Base-by-base conservation (phyloP, 1,139 yeast genomes). In the Debaryomyces psychrophilus region DNA sequence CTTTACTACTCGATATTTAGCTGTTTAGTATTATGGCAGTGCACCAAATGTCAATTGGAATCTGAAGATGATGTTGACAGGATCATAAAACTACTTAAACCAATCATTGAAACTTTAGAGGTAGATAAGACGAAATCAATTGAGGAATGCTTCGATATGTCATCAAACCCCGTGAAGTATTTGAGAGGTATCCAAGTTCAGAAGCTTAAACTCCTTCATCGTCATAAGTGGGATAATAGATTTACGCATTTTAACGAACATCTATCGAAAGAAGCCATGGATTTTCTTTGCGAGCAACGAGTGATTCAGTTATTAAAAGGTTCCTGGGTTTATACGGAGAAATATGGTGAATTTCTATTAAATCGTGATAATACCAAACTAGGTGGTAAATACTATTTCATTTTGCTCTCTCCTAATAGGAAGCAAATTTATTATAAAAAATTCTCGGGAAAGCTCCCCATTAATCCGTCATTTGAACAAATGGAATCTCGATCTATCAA, bases 271-370 rank as follows among this genome's bases (percentile, higher is more conserved):
- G 93, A 89, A 59, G 89, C 87, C 0, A 70, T 77, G 53, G 87
- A 85, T 44, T 87, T 87, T 60, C 92, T 89, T n/a, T 76, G 81
- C 49, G 93, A 87, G 60, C 95, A 88, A 64, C 74, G 95, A 54
- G 82, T 86, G 38, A 68, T 86, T 46, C 84, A 84, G 57, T 66
- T 90, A 44, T 80, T 89, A 36, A 82, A 81, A 55, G 96, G 97
- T 3, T 80, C 89, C 2, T 89, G 96, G 96, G 93, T 87, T n/a
- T 84, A 74, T 57, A 77, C 85, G 2, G 87, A 83, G 44, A 69
- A 75, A 45, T 90, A 90, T 41, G 74, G 83, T 1, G 82, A 79
- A 46, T 56, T 55, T 27, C 52, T 73, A 37, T 60, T 71, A 20
- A 61, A 64, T 20, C 59, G 58, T 12, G 57, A 59, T 53, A 59